Base-by-base conservation (phyloP, 2,329 filamentous ascomycete species). In the Acrocalymma vagum region DNA sequence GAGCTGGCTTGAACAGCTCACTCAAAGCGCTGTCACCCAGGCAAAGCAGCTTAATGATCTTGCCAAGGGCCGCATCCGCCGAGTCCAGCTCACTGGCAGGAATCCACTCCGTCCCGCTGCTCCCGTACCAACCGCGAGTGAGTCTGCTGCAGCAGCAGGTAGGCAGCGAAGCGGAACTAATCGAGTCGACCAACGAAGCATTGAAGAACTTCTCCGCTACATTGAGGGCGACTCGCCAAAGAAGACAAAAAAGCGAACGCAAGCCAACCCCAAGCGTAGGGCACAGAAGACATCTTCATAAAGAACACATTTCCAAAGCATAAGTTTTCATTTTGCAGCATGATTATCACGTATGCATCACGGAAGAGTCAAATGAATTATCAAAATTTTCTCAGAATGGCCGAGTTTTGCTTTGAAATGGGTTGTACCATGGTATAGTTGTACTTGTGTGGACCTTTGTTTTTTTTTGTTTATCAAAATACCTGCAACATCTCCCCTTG, bases 1-100 rank as follows among this genome's bases (percentile, higher is more conserved):
- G 76, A 89, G 83, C 63, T 99, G 94, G 94, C 83, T 97, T 16
- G 90, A 96, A 72, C 92, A 96, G 72, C 82, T 99, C 44, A 97
- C 93, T 1, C 89, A 95, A 71, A 96, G 95, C 62, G 94, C 94
- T 29, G 94, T 99, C 26, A 88, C 85, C 22, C 91, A 97, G 55
- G 93, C 92, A 34, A 96, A 95, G 77, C 91, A 95, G 63, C 88
- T 90, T 45, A 95, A 96, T 75, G 88, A 94, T 51, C 79, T 89
- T 24, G 86, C 94, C 71, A 84, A 68, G 32, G 84, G 87, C 40
- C 82, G 88, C 46, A 78, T 92, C 28, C 84, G 86, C 45, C 80
- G 87, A 7, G 86, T 92, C 53, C 80, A 83, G 39, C 83, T 93
- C 62, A 84, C 82, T 14, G 61, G 60, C 23, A 52, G 62, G 13